These are phyloP conservation scores for Russula sp. DNA, from an alignment of 768 basidiomycete species.

Conservation along the genomic window DNA sequence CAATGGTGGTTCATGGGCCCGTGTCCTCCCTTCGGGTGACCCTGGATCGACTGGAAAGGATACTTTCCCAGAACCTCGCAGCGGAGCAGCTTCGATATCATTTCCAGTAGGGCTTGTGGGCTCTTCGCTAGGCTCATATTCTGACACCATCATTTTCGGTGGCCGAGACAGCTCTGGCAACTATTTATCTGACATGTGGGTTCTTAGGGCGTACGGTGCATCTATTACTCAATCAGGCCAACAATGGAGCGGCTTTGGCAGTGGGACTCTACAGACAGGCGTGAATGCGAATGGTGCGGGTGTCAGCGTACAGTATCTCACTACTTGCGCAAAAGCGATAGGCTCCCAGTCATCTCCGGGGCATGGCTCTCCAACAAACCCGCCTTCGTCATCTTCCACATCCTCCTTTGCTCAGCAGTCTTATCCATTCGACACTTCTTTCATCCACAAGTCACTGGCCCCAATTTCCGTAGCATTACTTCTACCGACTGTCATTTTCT, in stretches of 20 bases:
- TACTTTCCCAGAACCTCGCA: conserved; percentile 62
- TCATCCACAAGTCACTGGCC: conserved; percentile 47
- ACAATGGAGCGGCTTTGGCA: conserved; percentile 62
- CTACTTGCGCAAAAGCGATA: conserved; percentile 53
- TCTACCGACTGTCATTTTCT: conserved; percentile 43
- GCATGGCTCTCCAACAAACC: conserved; percentile 26
- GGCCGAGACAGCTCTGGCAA: conserved; percentile 65
- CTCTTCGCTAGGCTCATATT: conserved; percentile 42
- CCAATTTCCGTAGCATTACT: conserved; percentile 49
- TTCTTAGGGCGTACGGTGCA: conserved; percentile 70
- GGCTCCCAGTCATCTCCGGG: background rate
- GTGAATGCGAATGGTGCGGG: conserved; percentile 64
- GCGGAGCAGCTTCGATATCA: conserved; percentile 67
- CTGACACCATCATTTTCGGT: conserved; percentile 78
- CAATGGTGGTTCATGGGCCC: conserved; percentile 62
- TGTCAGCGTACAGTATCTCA: conserved; percentile 58
- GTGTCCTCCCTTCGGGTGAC: conserved; percentile 73
- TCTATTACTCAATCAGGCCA: conserved; percentile 52
- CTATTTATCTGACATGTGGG: conserved; percentile 74
- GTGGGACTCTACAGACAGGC: conserved; percentile 61
- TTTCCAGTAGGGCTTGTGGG: conserved; percentile 57
- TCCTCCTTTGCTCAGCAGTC: conserved; percentile 12
- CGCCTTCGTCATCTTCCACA: conserved; percentile 31
- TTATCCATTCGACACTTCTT: conserved; percentile 43
- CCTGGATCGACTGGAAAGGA: conserved; percentile 50